A percentile compares a stretch with the other conserved stretches of the same genome.
These are phyloP conservation scores for Pterocarpus santalinus DNA, from an alignment of 306 rosid genomes.

Conservation along the genomic window DNA sequence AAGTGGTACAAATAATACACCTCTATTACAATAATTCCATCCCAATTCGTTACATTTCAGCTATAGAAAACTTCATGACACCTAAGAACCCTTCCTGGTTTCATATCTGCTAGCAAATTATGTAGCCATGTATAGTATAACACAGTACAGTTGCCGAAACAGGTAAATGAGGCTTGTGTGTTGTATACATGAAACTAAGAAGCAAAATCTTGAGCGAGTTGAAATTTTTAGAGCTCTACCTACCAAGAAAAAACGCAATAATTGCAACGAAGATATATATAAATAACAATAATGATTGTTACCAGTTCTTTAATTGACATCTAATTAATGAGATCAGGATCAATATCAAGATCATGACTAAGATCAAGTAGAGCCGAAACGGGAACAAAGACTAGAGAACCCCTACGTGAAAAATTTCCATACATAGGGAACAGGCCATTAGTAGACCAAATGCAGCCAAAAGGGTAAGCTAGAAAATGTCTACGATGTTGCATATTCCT, in stretches of 20 bases:
- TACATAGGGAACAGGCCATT: neutral
- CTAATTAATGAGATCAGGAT: conserved; percentile 20
- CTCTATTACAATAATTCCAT: no score
- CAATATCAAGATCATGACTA: conserved; percentile 28
- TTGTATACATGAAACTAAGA: no score
- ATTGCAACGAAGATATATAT: conserved; percentile 46
- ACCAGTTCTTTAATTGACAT: conserved; percentile 39
- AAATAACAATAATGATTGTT: conserved; percentile 37
- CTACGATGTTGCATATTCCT: conserved; percentile 34
- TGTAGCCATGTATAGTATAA: neutral
- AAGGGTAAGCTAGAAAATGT: conserved; percentile 44
- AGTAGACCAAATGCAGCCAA: conserved; percentile 34
- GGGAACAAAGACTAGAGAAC: conserved; percentile 32
- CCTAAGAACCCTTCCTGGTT: no score
- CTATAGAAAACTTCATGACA: no score
- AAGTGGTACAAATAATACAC: no score
- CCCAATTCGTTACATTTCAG: no score
- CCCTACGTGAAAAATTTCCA: conserved; percentile 40
- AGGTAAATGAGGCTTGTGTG: conserved; percentile 10
- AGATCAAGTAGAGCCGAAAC: conserved; percentile 21
- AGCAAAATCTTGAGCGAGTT: conserved; percentile 8
- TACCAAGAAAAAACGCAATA: conserved; percentile 43
- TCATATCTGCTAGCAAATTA: neutral
- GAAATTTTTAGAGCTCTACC: conserved; percentile 41
- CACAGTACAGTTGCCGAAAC: conserved; percentile 27